phyloP scores from a whole-genome alignment of 257 asterid species.

The Scutellaria baicalensis region DNA sequence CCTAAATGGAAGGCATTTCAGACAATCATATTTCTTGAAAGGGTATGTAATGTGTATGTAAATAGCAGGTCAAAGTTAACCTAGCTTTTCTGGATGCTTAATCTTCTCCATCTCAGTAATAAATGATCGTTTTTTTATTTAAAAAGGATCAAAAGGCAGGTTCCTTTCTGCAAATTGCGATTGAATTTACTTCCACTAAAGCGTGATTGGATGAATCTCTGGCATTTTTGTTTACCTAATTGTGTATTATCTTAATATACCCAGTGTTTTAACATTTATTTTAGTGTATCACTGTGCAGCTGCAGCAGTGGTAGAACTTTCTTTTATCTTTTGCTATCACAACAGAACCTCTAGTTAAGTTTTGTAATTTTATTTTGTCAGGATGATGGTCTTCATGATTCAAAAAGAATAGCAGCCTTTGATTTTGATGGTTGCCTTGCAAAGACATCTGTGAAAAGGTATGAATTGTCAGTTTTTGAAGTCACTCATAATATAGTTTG shows the following conservation, averaged over 20 bases:
- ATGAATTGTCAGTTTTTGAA: conserved; percentile 9
- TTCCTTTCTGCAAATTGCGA: not conserved
- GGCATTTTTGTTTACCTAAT: not conserved
- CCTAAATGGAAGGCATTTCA: conserved; percentile 94
- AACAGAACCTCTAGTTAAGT: not conserved
- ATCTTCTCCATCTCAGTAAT: not conserved
- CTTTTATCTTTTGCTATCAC: not conserved
- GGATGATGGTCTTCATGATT: conserved; percentile 84
- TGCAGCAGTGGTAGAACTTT: not conserved
- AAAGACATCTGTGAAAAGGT: conserved; percentile 78
- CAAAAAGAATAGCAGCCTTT: conserved; percentile 88
- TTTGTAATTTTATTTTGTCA: conserved; percentile 14
- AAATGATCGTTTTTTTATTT: not conserved
- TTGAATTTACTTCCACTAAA: not conserved
- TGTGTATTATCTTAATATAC: not conserved
- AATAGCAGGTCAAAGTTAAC: not conserved
- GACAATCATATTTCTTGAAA: conserved; percentile 79
- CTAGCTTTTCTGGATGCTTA: not conserved
- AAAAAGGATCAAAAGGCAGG: not conserved
- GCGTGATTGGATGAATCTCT: not conserved
- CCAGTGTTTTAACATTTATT: not conserved
- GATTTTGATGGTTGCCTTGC: conserved; percentile 99
- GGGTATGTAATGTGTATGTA: conserved; percentile 24
- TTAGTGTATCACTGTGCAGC: not conserved
- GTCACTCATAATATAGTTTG: not conserved